Evolutionary conservation across 2,329 filamentous ascomycete species (phyloP), one percentile per base, ranked within the genome.

Genomic region (Verticillium klebahnii): DNA sequence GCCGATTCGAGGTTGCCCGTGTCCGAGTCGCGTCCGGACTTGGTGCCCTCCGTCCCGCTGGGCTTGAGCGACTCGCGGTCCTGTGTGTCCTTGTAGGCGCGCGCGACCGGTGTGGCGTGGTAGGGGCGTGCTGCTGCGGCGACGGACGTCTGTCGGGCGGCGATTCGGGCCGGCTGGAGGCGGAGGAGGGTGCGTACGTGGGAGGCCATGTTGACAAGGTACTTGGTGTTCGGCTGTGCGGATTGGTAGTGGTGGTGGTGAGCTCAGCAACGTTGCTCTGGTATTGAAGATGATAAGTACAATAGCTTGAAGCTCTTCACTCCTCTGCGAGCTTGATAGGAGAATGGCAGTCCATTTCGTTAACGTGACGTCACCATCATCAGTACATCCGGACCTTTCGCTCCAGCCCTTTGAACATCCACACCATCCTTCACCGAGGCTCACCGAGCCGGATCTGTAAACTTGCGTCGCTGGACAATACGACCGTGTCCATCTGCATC

Each of bases 31-130:
- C 85, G 85, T 3, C 86, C 89, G 58, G 85, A 87, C 70, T 89
- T 86, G 62, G 85, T 85, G 74, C 88, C 85, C 71, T 96, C 91
- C 60, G 82, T 85, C 2, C 83, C 75, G 37, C 85, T 80, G 0
- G 89, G 86, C 62, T 89, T 85, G 37, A 96, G 81, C 2, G 81
- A 81, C 65, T 89, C 82, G 59, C 86, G 83, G 70, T 88, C 82
- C 66, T 83, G 79, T 58, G 78, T 73, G 68, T 83, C 77, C 65
- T 85, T 85, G 72, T 82, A 82, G 4, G 81, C 71, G 4, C 66
- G 65, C 14, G 66, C 37, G 25, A 62, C 54, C 2, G 71, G 19
- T 0, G 75, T 72, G 36, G 69, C 67, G 68, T 78, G 76, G 55
- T 78, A 73, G 19, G 67, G 65, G 3, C 74, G 72, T 31, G 62